Evolutionary conservation across 192 early-diverging fungal genomes (phyloP), one percentile per base, ranked within the genome.

Genomic region (Cladochytrium replicatum): DNA sequence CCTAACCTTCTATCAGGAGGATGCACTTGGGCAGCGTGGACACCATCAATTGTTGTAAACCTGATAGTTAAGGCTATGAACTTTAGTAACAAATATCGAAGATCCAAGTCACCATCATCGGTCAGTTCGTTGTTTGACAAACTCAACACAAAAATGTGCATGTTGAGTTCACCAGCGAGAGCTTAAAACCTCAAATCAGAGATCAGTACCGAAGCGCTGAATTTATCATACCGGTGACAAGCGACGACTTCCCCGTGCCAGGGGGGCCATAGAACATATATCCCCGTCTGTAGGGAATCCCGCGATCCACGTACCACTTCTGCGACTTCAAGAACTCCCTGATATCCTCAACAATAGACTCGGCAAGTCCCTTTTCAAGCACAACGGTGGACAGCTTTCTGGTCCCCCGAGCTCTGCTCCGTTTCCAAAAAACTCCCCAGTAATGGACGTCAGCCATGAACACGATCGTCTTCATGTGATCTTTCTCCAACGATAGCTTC

Each of bases 161-260:
- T 88, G 47, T 83, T 79, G n/a, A 91, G 64, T 37, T 87, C 75
- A 37, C 86, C 29, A 6, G 91, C 91, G 27, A 94, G 60, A 15
- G 91, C 89, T 60, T 88, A 85, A n/a, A n/a, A n/a, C n/a, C n/a
- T n/a, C n/a, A n/a, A n/a, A n/a, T n/a, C n/a, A n/a, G n/a, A n/a
- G n/a, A n/a, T n/a, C n/a, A n/a, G n/a, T n/a, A n/a, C n/a, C n/a
- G n/a, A n/a, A n/a, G n/a, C n/a, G n/a, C n/a, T n/a, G n/a, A n/a
- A n/a, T n/a, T n/a, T n/a, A n/a, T n/a, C n/a, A n/a, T n/a, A n/a
- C n/a, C n/a, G n/a, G n/a, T n/a, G 51, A 92, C 91, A 58, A 88
- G 91, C 59, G 83, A 87, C n/a, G 85, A 86, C 60, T 94, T 94
- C 23, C 91, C 91, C 29, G 81, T 85, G 25, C 91, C 91, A 0